Conservation (phyloP, 2,329 filamentous ascomycete genomes). For the Pseudogymnoascus sp. region DNA sequence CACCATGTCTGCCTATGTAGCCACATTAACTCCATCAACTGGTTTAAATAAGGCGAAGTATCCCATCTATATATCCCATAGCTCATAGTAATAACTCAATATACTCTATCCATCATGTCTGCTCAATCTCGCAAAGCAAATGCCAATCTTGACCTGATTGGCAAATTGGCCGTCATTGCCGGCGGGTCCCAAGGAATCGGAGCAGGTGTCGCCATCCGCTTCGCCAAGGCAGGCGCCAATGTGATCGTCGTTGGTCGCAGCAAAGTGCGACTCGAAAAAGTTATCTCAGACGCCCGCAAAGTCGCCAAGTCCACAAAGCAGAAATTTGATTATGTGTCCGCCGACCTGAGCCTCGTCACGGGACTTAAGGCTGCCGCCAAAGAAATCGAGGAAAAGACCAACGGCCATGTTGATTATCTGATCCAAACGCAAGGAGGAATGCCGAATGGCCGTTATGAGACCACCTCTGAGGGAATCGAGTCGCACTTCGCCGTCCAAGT, state of each 20-base stretch:
- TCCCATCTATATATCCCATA: background rate
- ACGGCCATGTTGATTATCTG: background rate
- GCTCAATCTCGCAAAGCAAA: background rate
- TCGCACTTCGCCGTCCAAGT: background rate
- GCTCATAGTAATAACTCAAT: background rate
- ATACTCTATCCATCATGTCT: background rate
- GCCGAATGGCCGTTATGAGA: background rate
- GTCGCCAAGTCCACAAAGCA: background rate
- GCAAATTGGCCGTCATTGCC: background rate
- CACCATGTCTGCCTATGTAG: too few species aligned
- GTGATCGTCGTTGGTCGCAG: background rate
- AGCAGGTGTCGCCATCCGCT: constrained; percentile 2
- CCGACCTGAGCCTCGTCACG: background rate
- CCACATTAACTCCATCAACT: background rate
- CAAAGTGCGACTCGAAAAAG: background rate
- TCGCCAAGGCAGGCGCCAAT: background rate
- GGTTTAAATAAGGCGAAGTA: background rate
- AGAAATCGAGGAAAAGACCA: background rate
- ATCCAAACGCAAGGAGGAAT: background rate
- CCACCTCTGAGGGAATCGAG: background rate
- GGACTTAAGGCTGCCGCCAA: background rate
- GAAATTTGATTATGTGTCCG: background rate
- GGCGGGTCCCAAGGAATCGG: constrained; percentile 1
- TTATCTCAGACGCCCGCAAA: background rate
- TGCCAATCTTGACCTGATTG: background rate